A percentile compares a stretch with the other conserved stretches of the same genome.
Conservation (phyloP, 2,329 filamentous ascomycete genomes). For the Colletotrichum tofieldiae region DNA sequence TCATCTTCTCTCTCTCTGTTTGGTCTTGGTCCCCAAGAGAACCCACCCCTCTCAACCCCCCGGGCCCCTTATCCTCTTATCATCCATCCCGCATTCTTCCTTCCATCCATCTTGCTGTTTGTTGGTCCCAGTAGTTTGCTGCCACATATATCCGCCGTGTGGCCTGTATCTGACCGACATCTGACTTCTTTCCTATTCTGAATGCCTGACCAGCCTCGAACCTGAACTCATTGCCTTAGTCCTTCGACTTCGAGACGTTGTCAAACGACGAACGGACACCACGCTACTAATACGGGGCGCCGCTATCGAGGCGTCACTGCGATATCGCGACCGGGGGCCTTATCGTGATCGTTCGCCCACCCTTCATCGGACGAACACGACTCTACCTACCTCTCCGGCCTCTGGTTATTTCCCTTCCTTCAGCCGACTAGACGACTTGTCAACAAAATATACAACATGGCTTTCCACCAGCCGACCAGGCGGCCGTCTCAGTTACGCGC, state of each 20-base stretch:
- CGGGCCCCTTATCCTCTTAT: slow-evolving; percentile 38
- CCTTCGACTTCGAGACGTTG: slow-evolving; percentile 15
- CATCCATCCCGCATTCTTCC: slow-evolving; percentile 42
- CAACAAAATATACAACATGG: slow-evolving; percentile 57
- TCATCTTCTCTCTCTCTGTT: slow-evolving; percentile 29
- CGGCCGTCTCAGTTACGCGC: slow-evolving; percentile 64
- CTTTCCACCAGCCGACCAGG: slow-evolving; percentile 73
- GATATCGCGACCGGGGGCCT: slow-evolving; percentile 36
- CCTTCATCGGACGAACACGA: slow-evolving; percentile 31
- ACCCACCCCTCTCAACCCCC: slow-evolving; percentile 25
- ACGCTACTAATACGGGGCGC: slow-evolving; percentile 20
- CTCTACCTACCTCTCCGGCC: neutral
- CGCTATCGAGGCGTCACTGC: slow-evolving; percentile 34
- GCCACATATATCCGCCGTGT: slow-evolving; percentile 42
- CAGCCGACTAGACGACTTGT: slow-evolving; percentile 21
- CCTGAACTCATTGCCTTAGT: slow-evolving; percentile 6
- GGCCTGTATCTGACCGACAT: slow-evolving; percentile 14
- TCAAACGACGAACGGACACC: slow-evolving; percentile 22
- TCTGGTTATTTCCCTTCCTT: slow-evolving; percentile 22
- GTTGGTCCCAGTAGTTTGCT: slow-evolving; percentile 40
- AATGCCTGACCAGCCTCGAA: slow-evolving; percentile 3
- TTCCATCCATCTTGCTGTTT: slow-evolving; percentile 31
- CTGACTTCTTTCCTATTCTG: slow-evolving; percentile 14
- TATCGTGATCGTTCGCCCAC: slow-evolving; percentile 33
- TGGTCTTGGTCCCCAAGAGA: slow-evolving; percentile 27